Evolutionary conservation across 345 rosid species (phyloP), one percentile per base, ranked within the genome.

Genomic region (Turnera subulata): DNA sequence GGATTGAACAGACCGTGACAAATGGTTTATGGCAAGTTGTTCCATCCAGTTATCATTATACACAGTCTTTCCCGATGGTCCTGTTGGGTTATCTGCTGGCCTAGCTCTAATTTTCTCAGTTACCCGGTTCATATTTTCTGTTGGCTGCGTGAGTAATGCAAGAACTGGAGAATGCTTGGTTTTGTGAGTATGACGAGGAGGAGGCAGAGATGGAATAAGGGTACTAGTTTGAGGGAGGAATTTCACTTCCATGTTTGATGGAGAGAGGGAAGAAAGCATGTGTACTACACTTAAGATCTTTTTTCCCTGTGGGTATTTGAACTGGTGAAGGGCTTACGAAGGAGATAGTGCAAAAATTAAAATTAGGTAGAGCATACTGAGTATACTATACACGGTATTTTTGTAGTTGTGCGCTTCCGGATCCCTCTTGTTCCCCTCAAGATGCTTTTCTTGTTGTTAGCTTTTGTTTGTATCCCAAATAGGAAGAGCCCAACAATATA

Each of bases 11-110:
- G 65, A 67, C 24, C 56, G 71, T 4, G 93, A 76, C 15, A 88
- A 79, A 74, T 78, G 71, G 56, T 76, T 65, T 22, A 82, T 72
- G 19, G 93, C 96, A 33, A 78, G 55, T 38, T 23, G 72, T 19
- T 80, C 83, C 11, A 85, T 70, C 77, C 84, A 80, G 63, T 46
- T 71, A 56, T 88, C 96, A 24, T 67, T 65, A 29, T 77, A 73
- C 54, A 50, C 76, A 2, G 64, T 70, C 58, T 69, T 76, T 19
- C 50, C 23, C 11, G 56, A 22, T 13, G 64, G 18, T 18, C 43
- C 67, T 42, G 45, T 5, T 16, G 21, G 17, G 43, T 1, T 38
- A 6, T 66, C 73, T 3, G 38, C 65, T 2, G 22, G 48, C 16
- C 46, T 63, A 19, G 43, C 42, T 39, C 2, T 38, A 50, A 23